Base-by-base conservation (phyloP, 306 rosid species). In the Cucumis melo region DNA sequence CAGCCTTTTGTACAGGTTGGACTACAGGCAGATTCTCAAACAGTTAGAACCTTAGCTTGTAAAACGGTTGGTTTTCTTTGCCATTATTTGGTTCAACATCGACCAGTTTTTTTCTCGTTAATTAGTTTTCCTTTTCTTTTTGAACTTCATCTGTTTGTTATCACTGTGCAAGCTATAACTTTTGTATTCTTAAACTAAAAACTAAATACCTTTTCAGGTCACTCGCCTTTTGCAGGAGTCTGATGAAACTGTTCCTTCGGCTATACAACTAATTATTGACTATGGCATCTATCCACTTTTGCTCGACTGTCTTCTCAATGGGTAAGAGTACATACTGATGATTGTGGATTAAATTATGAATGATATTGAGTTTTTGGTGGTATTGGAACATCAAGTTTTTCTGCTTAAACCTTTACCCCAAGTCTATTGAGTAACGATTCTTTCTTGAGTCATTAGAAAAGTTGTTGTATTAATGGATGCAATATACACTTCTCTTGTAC, bases 1-100 rank as follows among this genome's bases (percentile, higher is more conserved):
- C 95, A 94, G 98, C 72, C 85, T 73, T 94, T 94, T 83, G 83
- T 94, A 78, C 95, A 84, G 84, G 91, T 90, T 80, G 98, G 97
- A 72, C 89, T 94, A 82, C 87, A 64, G 76, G 92, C 97, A 78
- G 91, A 91, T 79, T 90, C 97, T 80, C 96, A 85, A 59, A 79
- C 80, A 75, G 93, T 94, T 84, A 89, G 87, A 85, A 83, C 88
- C 77, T 84, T 94, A 78, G 89, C 93, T 29, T 94, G 98, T 86
- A 91, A 87, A 84, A 89, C 92, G 83, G 98, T 94, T 83, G 1
- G 94, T 79, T 48, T 13, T 38, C 32, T 13, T 61, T 41, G 39
- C 41, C 19, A 24, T 24, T 46, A 24, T 23, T 24, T 48, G 11
- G 23, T 71, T 46, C 21, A 44, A 70, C 58, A 23, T 23, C 7